Conservation (phyloP, 1,284 basidiomycete genomes). For the Agroathelia rolfsii region DNA sequence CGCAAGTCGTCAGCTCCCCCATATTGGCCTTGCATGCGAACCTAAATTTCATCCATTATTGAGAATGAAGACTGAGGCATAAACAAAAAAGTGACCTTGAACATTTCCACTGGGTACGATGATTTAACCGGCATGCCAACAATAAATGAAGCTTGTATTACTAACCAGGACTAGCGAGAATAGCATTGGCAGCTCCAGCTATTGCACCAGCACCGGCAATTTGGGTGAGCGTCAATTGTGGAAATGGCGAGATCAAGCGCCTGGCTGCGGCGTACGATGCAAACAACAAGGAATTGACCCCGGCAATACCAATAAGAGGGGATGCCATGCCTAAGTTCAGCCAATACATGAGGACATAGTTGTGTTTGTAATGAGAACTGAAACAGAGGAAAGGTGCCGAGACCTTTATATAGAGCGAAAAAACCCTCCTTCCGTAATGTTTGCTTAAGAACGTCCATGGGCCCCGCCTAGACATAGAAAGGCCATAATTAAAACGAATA, state of each 20-base stretch:
- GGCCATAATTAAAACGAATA: neutral
- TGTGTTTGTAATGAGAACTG: neutral
- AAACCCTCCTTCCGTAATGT: conserved; percentile 84
- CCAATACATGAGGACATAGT: conserved; percentile 1
- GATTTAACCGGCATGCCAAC: neutral
- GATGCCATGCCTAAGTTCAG: conserved; percentile 74
- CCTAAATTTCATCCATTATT: too few species aligned
- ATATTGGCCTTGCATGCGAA: conserved; percentile 96
- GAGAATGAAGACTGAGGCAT: too few species aligned
- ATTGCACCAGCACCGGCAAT: conserved; percentile 81
- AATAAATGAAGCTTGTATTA: conserved; percentile 1
- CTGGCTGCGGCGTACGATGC: conserved; percentile 80
- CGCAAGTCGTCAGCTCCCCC: conserved; percentile 69
- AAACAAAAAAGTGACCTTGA: too few species aligned
- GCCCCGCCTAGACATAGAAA: conserved; percentile 60
- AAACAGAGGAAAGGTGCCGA: conserved; percentile 7
- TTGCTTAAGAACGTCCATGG: conserved; percentile 78
- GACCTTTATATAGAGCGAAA: conserved; percentile 90
- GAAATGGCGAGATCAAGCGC: conserved; percentile 81
- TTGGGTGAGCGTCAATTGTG: conserved; percentile 70
- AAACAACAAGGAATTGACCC: conserved; percentile 93
- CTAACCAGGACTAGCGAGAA: conserved; percentile 81
- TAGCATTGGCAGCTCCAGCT: conserved; percentile 83
- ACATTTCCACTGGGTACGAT: conserved; percentile 61
- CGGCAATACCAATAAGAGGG: conserved; percentile 89